Conservation (phyloP, 1,139 yeast genomes). For the Candida frijolesensis region DNA sequence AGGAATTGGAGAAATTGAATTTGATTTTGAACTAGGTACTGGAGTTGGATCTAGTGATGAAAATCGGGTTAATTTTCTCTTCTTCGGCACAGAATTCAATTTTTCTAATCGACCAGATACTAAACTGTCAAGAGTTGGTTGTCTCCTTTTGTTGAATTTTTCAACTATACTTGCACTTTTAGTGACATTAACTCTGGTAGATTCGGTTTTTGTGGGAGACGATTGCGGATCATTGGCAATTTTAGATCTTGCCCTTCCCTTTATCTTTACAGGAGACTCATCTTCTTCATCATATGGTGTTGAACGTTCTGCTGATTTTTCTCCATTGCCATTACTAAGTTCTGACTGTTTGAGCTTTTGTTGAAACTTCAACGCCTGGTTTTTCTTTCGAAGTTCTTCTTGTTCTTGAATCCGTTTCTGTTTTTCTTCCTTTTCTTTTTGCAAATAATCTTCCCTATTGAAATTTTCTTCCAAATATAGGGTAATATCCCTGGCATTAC, state of each 20-base stretch:
- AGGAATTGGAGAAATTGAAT: constrained; percentile 15
- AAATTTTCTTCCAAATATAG: constrained; percentile 47
- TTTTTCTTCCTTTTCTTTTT: constrained; percentile 23
- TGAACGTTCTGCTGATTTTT: not conserved
- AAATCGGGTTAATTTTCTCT: constrained; percentile 42
- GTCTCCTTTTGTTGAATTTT: constrained; percentile 43
- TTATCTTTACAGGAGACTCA: constrained; percentile 35
- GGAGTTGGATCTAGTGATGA: constrained; percentile 19
- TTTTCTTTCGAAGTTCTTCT: constrained; percentile 18
- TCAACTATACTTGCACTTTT: constrained; percentile 58
- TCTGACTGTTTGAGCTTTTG: constrained; percentile 20
- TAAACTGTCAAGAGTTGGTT: constrained; percentile 24
- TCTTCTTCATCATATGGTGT: constrained; percentile 25
- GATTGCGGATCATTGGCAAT: constrained; percentile 13
- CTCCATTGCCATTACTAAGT: constrained; percentile 4
- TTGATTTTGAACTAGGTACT: constrained; percentile 14
- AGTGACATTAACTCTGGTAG: constrained; percentile 62
- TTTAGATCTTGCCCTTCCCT: constrained; percentile 36
- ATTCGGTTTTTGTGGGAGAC: constrained; percentile 25
- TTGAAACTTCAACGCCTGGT: constrained; percentile 15
- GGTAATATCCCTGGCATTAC: constrained; percentile 57
- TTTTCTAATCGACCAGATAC: constrained; percentile 18
- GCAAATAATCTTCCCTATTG: constrained; percentile 28
- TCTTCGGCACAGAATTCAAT: constrained; percentile 22
- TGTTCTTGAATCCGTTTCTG: constrained; percentile 20